Conservation (phyloP, 129 eudicot species). For the Ambrosia artemisiifolia region DNA sequence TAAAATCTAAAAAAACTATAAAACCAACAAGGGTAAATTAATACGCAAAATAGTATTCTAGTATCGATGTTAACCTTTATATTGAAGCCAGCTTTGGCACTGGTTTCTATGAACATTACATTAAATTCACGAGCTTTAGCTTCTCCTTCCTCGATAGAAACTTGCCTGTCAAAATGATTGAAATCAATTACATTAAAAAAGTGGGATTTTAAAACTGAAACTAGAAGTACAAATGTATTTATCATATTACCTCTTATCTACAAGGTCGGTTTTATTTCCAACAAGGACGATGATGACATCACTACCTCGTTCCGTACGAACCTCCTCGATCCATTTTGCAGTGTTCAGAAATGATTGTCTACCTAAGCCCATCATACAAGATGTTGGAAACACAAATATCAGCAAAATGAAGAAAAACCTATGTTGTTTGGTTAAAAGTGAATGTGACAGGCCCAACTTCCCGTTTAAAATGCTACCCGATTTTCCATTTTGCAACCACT, state of each 20-base stretch:
- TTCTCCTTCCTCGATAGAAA: constrained; percentile 84
- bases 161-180: constrained; percentile 51
- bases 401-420: not conserved
- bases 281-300: constrained; percentile 83
- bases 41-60: not conserved
- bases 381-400: constrained; percentile 8
- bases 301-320: constrained; percentile 85
- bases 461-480: not conserved
- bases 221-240: not conserved
- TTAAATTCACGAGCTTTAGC: constrained; percentile 70
- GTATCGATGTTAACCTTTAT: constrained; percentile 48
- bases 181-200: not conserved
- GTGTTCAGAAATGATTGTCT: constrained; percentile 75
- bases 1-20: not conserved
- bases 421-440: not conserved
- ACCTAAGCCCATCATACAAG: constrained; percentile 37
- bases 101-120: constrained; percentile 82
- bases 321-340: constrained; percentile 81
- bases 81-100: constrained; percentile 89
- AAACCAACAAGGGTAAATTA: not conserved
- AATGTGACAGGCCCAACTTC: not conserved
- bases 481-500: not conserved
- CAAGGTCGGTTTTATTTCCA: constrained; percentile 87
- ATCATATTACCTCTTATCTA: constrained; percentile 61
- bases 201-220: not conserved